These are phyloP conservation scores for Eucalyptus sp. DNA, from an alignment of 345 rosid genomes.

Conservation along the genomic window DNA sequence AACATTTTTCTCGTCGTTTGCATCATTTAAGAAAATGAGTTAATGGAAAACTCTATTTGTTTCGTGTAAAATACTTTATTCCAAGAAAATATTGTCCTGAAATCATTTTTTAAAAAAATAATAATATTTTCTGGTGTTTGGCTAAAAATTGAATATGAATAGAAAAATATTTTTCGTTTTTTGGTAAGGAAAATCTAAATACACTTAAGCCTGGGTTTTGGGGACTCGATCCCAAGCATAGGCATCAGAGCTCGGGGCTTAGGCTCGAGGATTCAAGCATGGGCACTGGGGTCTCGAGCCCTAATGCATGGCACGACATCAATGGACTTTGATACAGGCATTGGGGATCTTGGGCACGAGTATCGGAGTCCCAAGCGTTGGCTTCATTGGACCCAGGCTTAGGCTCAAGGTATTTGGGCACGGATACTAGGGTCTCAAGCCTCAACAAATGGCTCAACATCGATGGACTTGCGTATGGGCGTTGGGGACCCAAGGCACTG, in stretches of 20 bases:
- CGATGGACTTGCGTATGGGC: no score
- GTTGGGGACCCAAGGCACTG: no score
- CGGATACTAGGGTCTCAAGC: neutral
- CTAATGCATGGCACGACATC: neutral
- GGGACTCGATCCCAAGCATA: neutral
- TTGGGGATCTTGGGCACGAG: rapidly evolving
- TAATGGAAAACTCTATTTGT: neutral
- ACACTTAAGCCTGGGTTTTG: neutral
- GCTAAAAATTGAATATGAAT: no score
- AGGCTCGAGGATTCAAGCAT: neutral
- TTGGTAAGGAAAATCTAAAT: neutral
- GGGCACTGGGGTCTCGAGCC: rapidly evolving
- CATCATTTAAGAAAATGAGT: neutral
- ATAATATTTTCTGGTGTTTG: rapidly evolving
- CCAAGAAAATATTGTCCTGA: rapidly evolving
- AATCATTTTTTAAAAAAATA: no score
- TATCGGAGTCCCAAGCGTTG: neutral
- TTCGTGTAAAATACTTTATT: rapidly evolving
- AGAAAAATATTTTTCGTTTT: rapidly evolving
- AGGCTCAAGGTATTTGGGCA: no score
- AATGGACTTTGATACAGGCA: neutral
- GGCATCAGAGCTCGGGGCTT: neutral
- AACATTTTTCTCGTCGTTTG: rapidly evolving
- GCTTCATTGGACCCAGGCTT: no score
- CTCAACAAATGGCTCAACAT: no score